Base-by-base conservation (phyloP, 768 basidiomycete species). In the Calocybe cyanea region DNA sequence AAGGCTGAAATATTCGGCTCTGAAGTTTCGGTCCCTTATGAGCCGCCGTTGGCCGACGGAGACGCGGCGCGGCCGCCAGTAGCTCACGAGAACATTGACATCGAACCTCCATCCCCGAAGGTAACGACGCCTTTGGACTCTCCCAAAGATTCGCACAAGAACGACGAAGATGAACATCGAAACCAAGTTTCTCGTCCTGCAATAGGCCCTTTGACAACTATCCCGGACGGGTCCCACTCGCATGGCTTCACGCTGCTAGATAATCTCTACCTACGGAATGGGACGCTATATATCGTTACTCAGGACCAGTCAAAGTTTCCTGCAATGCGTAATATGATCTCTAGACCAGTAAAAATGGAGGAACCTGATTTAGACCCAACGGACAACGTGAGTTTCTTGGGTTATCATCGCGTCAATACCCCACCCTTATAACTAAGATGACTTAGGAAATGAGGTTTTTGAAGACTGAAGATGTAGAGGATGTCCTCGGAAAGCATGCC, bases 191-290 rank as follows among this genome's bases (percentile, higher is more conserved):
- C n/a, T 7, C n/a, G 25, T 17, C 25, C 43, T 7, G 24, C 23
- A n/a, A 45, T 44, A 15, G 20, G 52, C n/a, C 43, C 35, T 1
- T 41, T 45, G 14, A 69, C 66, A 2, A 60, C 41, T 5, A 61
- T 68, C 7, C 65, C 67, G 15, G 52, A 51, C 28, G 55, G 55
- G 7, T 65, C 73, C 34, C 75, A 78, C 43, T 70, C 71, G 14
- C 70, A 74, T 34, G 87, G 88, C n/a, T 90, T 87, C 77, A 87
- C 85, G 0, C 64, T 88, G 31, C 79, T 89, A 51, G 78, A 80
- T 41, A 76, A 84, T 49, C 62, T 92, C 4, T 88, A 91, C 63
- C 75, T 89, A 61, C 71, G 77, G 43, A 81, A 85, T 51, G 84
- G 85, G 17, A 87, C 83, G 1, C 74, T 89, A 50, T 82, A 77